phyloP scores from a whole-genome alignment of 129 eudicot genomes.

The Flaveria trinervia region DNA sequence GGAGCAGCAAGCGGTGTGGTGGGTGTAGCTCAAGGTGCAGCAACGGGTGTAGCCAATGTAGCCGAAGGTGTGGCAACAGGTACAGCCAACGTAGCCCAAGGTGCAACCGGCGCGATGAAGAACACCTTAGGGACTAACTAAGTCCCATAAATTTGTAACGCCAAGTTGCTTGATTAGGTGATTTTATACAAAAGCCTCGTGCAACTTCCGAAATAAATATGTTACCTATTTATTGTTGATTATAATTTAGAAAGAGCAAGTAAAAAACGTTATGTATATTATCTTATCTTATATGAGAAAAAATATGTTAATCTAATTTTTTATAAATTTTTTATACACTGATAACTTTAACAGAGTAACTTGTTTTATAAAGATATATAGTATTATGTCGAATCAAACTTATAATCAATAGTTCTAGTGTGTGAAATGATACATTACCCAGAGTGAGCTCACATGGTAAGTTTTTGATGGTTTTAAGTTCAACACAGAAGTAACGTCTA shows the following conservation, averaged over 20 bases:
- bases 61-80: conserved; percentile 75
- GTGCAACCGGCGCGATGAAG: conserved; percentile 63
- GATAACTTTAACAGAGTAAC: too few relatives aligned
- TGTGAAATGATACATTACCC: too few relatives aligned
- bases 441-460: too few relatives aligned
- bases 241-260: not conserved
- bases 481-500: too few relatives aligned
- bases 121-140: conserved; percentile 45
- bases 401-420: too few relatives aligned
- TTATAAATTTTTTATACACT: too few relatives aligned
- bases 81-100: conserved; percentile 62
- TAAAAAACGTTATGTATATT: not conserved
- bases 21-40: conserved; percentile 60
- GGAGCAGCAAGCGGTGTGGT: conserved; percentile 32
- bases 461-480: too few relatives aligned
- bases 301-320: too few relatives aligned
- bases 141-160: not conserved
- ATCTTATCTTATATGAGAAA: not conserved
- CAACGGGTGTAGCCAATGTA: conserved; percentile 61
- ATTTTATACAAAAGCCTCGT: not conserved
- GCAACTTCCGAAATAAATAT: not conserved
- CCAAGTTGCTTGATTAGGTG: not conserved
- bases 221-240: not conserved
- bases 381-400: too few relatives aligned
- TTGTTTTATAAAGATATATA: too few relatives aligned